Conservation (phyloP, 192 early-diverging fungal species). For the Rhizophlyctis rosea region DNA sequence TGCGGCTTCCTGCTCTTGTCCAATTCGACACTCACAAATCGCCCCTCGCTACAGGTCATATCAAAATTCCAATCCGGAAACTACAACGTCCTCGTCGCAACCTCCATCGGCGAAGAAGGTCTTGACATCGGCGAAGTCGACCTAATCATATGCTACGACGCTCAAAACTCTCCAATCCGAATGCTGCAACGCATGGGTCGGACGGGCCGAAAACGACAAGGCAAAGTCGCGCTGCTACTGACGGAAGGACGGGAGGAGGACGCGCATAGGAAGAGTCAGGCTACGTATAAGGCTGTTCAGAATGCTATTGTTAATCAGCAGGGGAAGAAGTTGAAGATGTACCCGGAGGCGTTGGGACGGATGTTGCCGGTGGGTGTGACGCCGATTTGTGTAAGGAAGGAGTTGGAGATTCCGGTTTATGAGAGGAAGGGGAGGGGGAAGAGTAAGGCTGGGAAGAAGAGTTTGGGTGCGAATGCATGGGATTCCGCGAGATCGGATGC, state of each 20-base stretch:
- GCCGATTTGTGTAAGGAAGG: slow-evolving; percentile 48
- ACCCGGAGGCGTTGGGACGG: slow-evolving; percentile 34
- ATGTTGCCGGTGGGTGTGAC: slow-evolving; percentile 48
- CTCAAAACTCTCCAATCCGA: slow-evolving; percentile 69
- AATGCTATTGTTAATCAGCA: slow-evolving; percentile 51
- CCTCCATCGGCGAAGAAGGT: slow-evolving; percentile 93
- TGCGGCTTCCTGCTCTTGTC: neutral
- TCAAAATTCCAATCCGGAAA: slow-evolving; percentile 70
- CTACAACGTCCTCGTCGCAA: slow-evolving; percentile 85
- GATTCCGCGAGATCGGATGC: too few relatives aligned
- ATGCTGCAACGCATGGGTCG: slow-evolving; percentile 74
- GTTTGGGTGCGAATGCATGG: too few relatives aligned
- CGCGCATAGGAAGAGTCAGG: slow-evolving; percentile 49
- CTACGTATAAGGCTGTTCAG: slow-evolving; percentile 64
- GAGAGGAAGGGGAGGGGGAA: neutral
- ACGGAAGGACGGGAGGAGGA: slow-evolving; percentile 66
- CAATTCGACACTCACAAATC: neutral
- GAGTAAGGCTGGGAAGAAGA: neutral
- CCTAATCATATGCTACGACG: slow-evolving; percentile 87
- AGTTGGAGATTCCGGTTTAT: slow-evolving; percentile 50
- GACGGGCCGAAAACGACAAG: slow-evolving; percentile 75
- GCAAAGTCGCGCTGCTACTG: slow-evolving; percentile 61
- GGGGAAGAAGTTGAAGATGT: slow-evolving; percentile 49
- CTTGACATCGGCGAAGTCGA: slow-evolving; percentile 96
- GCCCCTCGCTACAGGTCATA: slow-evolving; percentile 49